Percentiles rank a stretch among this genome's conserved stretches.
Conservation (phyloP, 345 rosid genomes). For the Populus alba region DNA sequence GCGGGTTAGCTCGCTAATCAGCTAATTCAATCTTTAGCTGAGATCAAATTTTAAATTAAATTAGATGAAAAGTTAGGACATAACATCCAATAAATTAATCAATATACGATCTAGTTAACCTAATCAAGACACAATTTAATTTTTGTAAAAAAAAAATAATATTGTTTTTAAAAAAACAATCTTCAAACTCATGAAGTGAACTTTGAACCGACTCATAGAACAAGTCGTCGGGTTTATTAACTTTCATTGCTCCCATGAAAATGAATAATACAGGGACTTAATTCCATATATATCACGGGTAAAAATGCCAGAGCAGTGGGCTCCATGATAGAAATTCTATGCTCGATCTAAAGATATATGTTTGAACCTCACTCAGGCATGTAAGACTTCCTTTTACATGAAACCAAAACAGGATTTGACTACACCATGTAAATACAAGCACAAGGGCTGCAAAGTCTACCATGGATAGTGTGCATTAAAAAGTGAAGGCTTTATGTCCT, state of each 20-base stretch:
- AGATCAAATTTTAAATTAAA: fast-evolving
- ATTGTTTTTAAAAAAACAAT: too few relatives aligned
- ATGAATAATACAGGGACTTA: too few relatives aligned
- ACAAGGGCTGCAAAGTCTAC: not conserved
- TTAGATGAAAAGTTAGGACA: too few relatives aligned
- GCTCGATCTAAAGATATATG: not conserved
- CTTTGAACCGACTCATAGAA: too few relatives aligned
- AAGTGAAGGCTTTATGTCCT: not conserved
- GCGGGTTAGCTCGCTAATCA: too few relatives aligned
- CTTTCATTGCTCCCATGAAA: not conserved
- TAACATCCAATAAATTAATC: too few relatives aligned
- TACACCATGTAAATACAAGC: not conserved
- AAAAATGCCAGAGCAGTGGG: not conserved
- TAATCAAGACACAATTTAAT: too few relatives aligned
- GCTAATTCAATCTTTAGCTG: fast-evolving
- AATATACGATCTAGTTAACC: too few relatives aligned
- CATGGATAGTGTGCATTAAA: not conserved
- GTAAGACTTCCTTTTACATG: not conserved
- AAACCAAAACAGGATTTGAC: constrained; percentile 8
- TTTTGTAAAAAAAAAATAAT: too few relatives aligned
- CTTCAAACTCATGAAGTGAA: too few relatives aligned
- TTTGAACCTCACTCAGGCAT: not conserved
- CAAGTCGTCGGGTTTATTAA: too few relatives aligned
- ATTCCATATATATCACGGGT: too few relatives aligned
- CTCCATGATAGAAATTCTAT: constrained; percentile 3